Evolutionary conservation across 495 filamentous ascomycete genomes (phyloP).

Genomic region (Xylaria intraflava): DNA sequence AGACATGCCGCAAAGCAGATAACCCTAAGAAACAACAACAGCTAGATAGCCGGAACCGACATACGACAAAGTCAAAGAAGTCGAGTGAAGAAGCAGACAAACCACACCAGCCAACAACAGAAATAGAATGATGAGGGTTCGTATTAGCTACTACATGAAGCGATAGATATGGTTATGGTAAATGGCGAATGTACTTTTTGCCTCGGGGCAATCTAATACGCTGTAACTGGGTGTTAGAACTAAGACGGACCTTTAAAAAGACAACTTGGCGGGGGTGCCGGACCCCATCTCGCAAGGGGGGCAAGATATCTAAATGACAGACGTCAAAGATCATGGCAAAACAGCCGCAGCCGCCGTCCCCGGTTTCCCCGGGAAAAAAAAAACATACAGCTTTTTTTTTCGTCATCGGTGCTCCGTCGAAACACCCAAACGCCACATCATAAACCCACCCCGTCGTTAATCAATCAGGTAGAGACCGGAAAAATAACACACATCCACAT

Average conservation of each 20-base stretch:
- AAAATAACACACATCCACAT: too few species aligned
- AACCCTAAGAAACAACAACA: too few species aligned
- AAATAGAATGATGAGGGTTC: background rate
- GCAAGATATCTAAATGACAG: slow-evolving; percentile 8
- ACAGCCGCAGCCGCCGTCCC: too few species aligned
- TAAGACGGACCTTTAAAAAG: too few species aligned
- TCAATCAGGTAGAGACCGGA: background rate
- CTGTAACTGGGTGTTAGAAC: slow-evolving; percentile 1
- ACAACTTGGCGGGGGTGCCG: slow-evolving; percentile 1
- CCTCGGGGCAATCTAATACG: slow-evolving; percentile 27
- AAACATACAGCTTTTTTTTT: slow-evolving; percentile 10
- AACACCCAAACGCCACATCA: slow-evolving; percentile 8
- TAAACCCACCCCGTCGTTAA: slow-evolving; percentile 2
- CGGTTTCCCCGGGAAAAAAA: too few species aligned
- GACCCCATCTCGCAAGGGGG: too few species aligned
- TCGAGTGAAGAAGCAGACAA: too few species aligned
- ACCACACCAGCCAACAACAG: too few species aligned
- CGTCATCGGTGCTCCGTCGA: slow-evolving; percentile 1
- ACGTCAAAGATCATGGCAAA: too few species aligned
- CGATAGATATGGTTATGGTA: slow-evolving; percentile 4
- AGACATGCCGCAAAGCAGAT: too few species aligned
- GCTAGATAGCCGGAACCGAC: too few species aligned
- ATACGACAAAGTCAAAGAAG: too few species aligned
- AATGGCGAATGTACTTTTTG: slow-evolving; percentile 12
- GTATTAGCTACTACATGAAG: slow-evolving; percentile 9